A percentile compares a stretch with the other conserved stretches of the same genome.
Conservation (phyloP, 164 flowering plant species). For the Tinospora cordifolia region DNA sequence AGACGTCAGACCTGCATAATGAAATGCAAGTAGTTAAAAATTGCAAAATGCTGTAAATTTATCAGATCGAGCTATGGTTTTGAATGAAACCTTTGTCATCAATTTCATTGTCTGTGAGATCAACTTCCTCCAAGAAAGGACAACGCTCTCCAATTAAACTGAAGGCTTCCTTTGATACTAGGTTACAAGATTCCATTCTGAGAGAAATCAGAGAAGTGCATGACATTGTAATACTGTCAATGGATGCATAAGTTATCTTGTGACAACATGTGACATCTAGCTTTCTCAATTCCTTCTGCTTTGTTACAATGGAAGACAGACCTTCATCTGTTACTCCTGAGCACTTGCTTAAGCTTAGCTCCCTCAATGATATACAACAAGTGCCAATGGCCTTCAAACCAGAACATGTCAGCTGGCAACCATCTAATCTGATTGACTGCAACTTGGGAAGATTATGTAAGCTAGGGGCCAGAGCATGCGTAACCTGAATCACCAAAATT, state of each 20-base stretch:
- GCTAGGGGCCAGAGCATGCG: conserved; percentile 44
- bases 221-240: conserved; percentile 53
- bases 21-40: neutral
- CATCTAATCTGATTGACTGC: conserved; percentile 69
- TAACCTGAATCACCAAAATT: conserved; percentile 48
- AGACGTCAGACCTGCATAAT: conserved; percentile 58
- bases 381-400: conserved; percentile 66
- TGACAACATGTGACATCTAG: conserved; percentile 89
- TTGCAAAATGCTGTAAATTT: neutral
- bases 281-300: conserved; percentile 52
- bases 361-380: conserved; percentile 46
- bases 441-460: conserved; percentile 52
- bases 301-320: conserved; percentile 52
- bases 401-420: conserved; percentile 55
- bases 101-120: conserved; percentile 72
- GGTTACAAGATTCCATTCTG: conserved; percentile 78
- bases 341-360: conserved; percentile 85
- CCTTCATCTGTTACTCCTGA: conserved; percentile 78
- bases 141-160: conserved; percentile 61
- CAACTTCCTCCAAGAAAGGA: conserved; percentile 64
- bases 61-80: neutral
- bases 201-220: conserved; percentile 62
- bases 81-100: conserved; percentile 62
- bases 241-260: conserved; percentile 56
- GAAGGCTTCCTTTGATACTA: conserved; percentile 64